phyloP scores from a whole-genome alignment of 176 grass and related monocot genomes.

The Chloris gayana region DNA sequence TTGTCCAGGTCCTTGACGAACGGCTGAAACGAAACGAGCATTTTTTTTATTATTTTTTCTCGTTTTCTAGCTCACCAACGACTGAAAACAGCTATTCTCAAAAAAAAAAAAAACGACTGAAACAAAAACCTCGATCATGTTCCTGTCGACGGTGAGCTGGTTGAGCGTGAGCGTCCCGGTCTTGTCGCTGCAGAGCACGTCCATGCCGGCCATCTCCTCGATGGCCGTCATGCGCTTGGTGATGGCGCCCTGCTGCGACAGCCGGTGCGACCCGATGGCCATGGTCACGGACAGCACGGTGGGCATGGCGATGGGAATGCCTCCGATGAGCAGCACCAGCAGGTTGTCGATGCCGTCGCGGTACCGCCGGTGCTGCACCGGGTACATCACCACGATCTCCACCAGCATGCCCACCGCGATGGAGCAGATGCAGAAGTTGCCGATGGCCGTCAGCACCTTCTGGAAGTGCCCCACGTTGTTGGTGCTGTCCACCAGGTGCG shows the following conservation, averaged over 20 bases:
- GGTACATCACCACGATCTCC: constrained; percentile 82
- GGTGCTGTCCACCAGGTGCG: constrained; percentile 91
- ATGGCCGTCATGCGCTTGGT: constrained; percentile 99
- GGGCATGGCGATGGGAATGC: constrained; percentile 94
- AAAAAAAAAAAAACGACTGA: no score
- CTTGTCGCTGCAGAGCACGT: constrained; percentile 97
- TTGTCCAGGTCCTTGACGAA: constrained; percentile 57
- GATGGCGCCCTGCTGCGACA: constrained; percentile 84
- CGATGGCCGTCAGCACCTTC: constrained; percentile 77
- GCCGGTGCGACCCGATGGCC: constrained; percentile 81
- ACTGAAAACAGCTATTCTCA: no score
- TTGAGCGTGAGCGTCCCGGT: constrained; percentile 73
- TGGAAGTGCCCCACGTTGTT: constrained; percentile 96
- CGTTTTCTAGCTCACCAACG: no score
- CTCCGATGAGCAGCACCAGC: constrained; percentile 83
- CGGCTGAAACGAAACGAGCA: constrained; percentile 35
- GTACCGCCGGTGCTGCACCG: constrained; percentile 65
- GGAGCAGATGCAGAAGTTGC: constrained; percentile 85
- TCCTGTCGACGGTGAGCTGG: constrained; percentile 72
- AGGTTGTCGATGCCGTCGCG: constrained; percentile 87
- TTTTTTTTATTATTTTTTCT: no score
- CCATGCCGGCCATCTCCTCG: constrained; percentile 99
- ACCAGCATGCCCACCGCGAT: constrained; percentile 55
- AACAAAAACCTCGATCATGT: constrained; percentile 75
- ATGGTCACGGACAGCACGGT: constrained; percentile 88